Evolutionary conservation across 2,329 filamentous ascomycete species (phyloP).

Genomic region (Sarocladium kiliense): DNA sequence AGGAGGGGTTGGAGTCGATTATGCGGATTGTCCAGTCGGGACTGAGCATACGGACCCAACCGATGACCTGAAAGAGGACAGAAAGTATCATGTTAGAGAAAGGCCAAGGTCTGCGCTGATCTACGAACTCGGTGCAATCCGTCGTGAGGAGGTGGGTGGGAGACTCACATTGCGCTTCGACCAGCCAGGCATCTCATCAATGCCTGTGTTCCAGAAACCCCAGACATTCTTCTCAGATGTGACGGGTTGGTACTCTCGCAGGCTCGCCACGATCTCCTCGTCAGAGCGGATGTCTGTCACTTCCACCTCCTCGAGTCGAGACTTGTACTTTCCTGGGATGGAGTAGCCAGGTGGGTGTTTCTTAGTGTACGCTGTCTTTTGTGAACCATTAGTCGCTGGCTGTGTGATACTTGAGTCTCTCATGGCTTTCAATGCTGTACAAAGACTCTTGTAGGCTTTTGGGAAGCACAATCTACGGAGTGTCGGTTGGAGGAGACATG

Average conservation of each 20-base stretch:
- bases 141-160: too few relatives aligned
- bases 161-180: constrained; percentile 24
- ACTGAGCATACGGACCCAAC: constrained; percentile 36
- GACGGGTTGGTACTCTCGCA: constrained; percentile 23
- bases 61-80: constrained; percentile 19
- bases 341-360: not conserved
- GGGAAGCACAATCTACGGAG: too few relatives aligned
- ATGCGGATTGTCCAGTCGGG: constrained; percentile 36
- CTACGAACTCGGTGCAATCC: too few relatives aligned
- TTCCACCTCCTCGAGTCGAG: not conserved
- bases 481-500: too few relatives aligned
- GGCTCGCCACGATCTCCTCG: constrained; percentile 23
- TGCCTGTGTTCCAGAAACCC: constrained; percentile 38
- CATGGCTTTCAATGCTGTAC: too few relatives aligned
- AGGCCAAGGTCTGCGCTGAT: too few relatives aligned
- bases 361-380: too few relatives aligned
- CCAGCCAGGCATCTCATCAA: constrained; percentile 29
- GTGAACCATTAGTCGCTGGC: too few relatives aligned
- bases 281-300: constrained; percentile 23
- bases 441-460: too few relatives aligned
- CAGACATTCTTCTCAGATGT: constrained; percentile 38
- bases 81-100: too few relatives aligned
- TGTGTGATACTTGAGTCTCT: too few relatives aligned
- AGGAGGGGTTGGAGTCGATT: constrained; percentile 28
- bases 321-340: not conserved